Conservation (phyloP, 1,284 basidiomycete genomes). For the Chalciporus sp. region DNA sequence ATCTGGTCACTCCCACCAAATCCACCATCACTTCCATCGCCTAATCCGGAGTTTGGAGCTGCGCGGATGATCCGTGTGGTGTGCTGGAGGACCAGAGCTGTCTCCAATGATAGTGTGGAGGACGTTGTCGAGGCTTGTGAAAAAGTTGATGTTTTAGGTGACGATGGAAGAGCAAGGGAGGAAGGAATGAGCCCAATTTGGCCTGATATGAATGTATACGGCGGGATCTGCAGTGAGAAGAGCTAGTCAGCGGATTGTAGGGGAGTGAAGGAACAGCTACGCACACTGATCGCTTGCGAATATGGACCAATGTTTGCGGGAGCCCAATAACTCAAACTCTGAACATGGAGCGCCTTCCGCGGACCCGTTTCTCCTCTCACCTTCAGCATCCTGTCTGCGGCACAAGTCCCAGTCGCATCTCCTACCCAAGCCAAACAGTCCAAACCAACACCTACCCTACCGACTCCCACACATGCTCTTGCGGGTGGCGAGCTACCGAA, state of each 20-base stretch:
- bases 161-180: slow-evolving; percentile 65
- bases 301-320: slow-evolving; percentile 99
- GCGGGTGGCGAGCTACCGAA: slow-evolving; percentile 94
- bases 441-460: slow-evolving; percentile 61
- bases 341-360: slow-evolving; percentile 87
- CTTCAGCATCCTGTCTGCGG: slow-evolving; percentile 17
- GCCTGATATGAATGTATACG: slow-evolving; percentile 86
- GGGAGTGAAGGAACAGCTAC: slow-evolving; percentile 29
- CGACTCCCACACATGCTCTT: slow-evolving; percentile 86
- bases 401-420: slow-evolving; percentile 37
- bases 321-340: slow-evolving; percentile 96
- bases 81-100: slow-evolving; percentile 82
- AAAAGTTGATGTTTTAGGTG: background rate
- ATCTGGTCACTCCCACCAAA: slow-evolving; percentile 24
- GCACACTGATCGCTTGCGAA: slow-evolving; percentile 86
- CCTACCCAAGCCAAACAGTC: slow-evolving; percentile 68
- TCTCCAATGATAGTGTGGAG: slow-evolving; percentile 60
- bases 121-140: slow-evolving; percentile 1
- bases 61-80: slow-evolving; percentile 61
- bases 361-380: slow-evolving; percentile 24
- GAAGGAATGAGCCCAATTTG: slow-evolving; percentile 92
- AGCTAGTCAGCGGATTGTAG: background rate
- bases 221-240: slow-evolving; percentile 54
- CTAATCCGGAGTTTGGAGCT: slow-evolving; percentile 39
- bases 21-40: slow-evolving; percentile 31